Evolutionary conservation across 2,329 filamentous ascomycete species (phyloP), one percentile per base, ranked within the genome.

Genomic region (Cladosporium sp.): DNA sequence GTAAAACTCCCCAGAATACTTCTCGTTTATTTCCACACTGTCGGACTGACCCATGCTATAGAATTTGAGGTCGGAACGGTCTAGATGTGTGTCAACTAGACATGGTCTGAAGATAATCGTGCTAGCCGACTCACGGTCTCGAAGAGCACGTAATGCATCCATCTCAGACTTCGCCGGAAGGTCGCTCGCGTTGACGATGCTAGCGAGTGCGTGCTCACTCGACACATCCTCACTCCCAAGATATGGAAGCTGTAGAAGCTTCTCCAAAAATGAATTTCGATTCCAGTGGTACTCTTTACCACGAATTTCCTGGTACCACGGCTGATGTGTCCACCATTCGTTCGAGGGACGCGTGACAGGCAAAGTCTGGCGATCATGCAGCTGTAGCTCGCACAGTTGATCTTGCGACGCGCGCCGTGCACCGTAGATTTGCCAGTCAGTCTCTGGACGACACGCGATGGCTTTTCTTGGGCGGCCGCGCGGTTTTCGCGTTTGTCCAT

Each of bases 281-380:
- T 51, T 37, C 47, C 47, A 51, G 47, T 51, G 47, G 47, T 51
- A 51, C 47, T 51, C n/a, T 25, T 51, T 51, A 51, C 47, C 47
- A 51, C 30, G 47, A 51, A 51, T 38, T 30, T 51, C 47, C 47
- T 51, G 47, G 47, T 51, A 51, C 47, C 47, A 51, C 17, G 47
- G 47, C 47, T 51, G 47, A 38, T 51, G 47, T 51, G 34, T 38
- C 8, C 17, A 51, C 47, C 30, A 51, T 51, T 51, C 47, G 30
- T 36, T 51, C 47, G n/a, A 38, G 17, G 47, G 47, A 51, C 5
- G n/a, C 11, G 28, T 37, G 47, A 38, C 30, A 37, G 30, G 47
- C 47, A 38, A 25, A 38, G 3, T 51, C 47, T 37, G 47, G 47
- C 37, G 9, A n/a, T 12, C 17, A 38, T 51, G 47, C 30, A 30